These are phyloP conservation scores for Fusarium lateritium DNA, from an alignment of 2,329 filamentous ascomycete genomes.

Conservation along the genomic window DNA sequence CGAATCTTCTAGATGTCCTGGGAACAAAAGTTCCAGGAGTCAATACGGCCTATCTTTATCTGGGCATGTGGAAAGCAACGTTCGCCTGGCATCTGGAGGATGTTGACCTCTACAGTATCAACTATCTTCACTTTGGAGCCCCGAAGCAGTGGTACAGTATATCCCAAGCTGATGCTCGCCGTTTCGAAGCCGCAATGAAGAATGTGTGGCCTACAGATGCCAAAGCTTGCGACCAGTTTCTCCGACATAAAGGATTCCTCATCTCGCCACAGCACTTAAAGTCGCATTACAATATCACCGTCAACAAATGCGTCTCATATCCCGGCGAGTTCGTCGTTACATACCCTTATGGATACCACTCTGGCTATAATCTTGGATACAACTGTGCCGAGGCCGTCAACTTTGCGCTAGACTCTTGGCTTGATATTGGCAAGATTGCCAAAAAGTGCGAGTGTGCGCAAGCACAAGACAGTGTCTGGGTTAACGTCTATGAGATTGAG, in stretches of 20 bases:
- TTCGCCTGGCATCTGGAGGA: conserved; percentile 99
- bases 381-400: conserved; percentile 99
- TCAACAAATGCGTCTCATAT: conserved; percentile 95
- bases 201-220: conserved; percentile 94
- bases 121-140: conserved; percentile 98
- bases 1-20: conserved; percentile 92
- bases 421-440: conserved; percentile 94
- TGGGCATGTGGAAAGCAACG: conserved; percentile 99
- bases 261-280: conserved; percentile 92
- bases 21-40: conserved; percentile 97
- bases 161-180: conserved; percentile 91
- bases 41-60: conserved; percentile 96
- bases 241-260: conserved; percentile 97
- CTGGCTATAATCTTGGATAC: conserved; percentile 97
- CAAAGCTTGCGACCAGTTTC: conserved; percentile 95
- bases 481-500: conserved; percentile 96
- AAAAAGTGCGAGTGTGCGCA: conserved; percentile 97
- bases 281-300: conserved; percentile 92
- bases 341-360: conserved; percentile 98
- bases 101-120: conserved; percentile 99
- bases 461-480: conserved; percentile 97
- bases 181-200: conserved; percentile 96
- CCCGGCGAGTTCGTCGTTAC: conserved; percentile 99
- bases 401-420: conserved; percentile 95
- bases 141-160: conserved; percentile 99